phyloP scores from a whole-genome alignment of 345 rosid species.

The Clarkia xantiana region DNA sequence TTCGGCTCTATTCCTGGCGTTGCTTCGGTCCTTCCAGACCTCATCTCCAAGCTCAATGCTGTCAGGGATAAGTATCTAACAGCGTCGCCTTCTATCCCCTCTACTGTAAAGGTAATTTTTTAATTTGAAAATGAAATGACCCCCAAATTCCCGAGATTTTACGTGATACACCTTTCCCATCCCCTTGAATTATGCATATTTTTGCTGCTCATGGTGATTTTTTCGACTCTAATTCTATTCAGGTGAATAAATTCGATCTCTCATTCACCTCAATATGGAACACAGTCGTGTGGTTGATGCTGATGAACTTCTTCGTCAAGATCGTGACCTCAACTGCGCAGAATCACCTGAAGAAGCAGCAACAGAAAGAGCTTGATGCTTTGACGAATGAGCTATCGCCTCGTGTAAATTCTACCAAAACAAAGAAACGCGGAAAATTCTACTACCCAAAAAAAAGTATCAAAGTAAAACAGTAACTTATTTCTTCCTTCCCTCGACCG shows the following conservation, averaged over 20 bases:
- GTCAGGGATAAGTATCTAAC: slow-evolving; percentile 51
- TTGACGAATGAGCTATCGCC: neutral
- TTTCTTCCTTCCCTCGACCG: too few species aligned
- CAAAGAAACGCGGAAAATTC: too few species aligned
- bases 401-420: too few species aligned
- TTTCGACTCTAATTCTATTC: neutral
- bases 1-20: slow-evolving; percentile 68
- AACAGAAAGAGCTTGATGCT: slow-evolving; percentile 43
- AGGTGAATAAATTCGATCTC: slow-evolving; percentile 64
- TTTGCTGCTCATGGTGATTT: too few species aligned
- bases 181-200: too few species aligned
- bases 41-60: slow-evolving; percentile 41
- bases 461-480: too few species aligned
- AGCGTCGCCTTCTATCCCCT: slow-evolving; percentile 27
- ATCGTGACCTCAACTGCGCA: slow-evolving; percentile 75
- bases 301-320: slow-evolving; percentile 60
- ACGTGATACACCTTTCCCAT: too few species aligned
- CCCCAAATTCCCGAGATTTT: too few species aligned
- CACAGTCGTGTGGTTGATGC: slow-evolving; percentile 81
- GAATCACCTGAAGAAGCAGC: slow-evolving; percentile 53
- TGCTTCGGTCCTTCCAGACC: slow-evolving; percentile 39
- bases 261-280: slow-evolving; percentile 77
- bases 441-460: too few species aligned
- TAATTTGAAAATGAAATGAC: too few species aligned
- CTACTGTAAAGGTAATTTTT: slow-evolving; percentile 40